phyloP scores from a whole-genome alignment of 805 yeast species.

The Saturnispora sanitii region DNA sequence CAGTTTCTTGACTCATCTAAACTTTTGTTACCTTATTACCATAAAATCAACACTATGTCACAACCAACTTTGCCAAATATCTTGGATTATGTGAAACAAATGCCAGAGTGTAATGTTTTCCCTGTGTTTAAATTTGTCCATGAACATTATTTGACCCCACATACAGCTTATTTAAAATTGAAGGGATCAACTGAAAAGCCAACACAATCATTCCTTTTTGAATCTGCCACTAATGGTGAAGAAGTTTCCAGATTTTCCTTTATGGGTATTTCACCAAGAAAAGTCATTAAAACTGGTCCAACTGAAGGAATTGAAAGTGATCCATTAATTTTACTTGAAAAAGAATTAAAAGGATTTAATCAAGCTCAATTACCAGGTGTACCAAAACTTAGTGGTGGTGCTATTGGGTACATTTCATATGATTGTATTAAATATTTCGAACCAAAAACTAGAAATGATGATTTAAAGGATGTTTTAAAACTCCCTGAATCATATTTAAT shows the following conservation, averaged over 20 bases:
- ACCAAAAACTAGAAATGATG: slow-evolving; percentile 70
- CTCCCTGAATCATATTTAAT: slow-evolving; percentile 89
- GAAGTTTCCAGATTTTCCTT: slow-evolving; percentile 84
- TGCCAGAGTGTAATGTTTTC: slow-evolving; percentile 47
- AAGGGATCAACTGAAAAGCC: slow-evolving; percentile 50
- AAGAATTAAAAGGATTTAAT: slow-evolving; percentile 53
- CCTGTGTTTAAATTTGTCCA: slow-evolving; percentile 71
- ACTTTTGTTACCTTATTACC: background rate
- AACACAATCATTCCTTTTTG: slow-evolving; percentile 70
- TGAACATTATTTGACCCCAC: slow-evolving; percentile 78
- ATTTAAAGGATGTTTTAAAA: slow-evolving; percentile 65
- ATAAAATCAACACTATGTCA: slow-evolving; percentile 13
- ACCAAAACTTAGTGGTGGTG: slow-evolving; percentile 87
- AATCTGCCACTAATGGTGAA: slow-evolving; percentile 84
- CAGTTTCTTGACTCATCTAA: slow-evolving; percentile 2
- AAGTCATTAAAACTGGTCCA: slow-evolving; percentile 77
- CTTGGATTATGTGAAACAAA: slow-evolving; percentile 29
- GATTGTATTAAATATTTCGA: slow-evolving; percentile 96
- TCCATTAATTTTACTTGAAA: slow-evolving; percentile 67
- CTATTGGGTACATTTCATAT: slow-evolving; percentile 89
- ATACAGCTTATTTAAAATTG: slow-evolving; percentile 78
- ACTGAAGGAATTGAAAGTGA: slow-evolving; percentile 56
- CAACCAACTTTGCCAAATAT: slow-evolving; percentile 47
- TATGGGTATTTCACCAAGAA: slow-evolving; percentile 78
- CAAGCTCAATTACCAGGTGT: slow-evolving; percentile 77